A percentile compares a stretch with the other conserved stretches of the same genome.
phyloP scores from a whole-genome alignment of 2,329 filamentous ascomycete species.

The Colletotrichum scovillei region DNA sequence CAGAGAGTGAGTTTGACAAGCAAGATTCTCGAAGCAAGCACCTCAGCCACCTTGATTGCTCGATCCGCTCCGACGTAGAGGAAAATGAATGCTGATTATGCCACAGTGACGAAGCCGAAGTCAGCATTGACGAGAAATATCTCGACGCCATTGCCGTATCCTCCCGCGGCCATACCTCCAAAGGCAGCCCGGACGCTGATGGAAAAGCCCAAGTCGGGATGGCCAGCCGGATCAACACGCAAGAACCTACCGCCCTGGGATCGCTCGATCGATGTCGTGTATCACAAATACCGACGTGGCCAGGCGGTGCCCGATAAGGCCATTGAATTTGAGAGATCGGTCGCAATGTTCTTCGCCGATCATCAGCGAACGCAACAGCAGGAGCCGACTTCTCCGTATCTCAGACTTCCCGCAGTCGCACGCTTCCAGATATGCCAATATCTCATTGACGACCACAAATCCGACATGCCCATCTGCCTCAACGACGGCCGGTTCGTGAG shows the following conservation, averaged over 20 bases:
- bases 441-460: slow-evolving; percentile 35
- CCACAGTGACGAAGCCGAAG: slow-evolving; percentile 3
- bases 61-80: neutral
- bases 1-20: neutral
- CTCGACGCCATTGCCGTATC: slow-evolving; percentile 48
- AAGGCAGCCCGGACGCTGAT: slow-evolving; percentile 25
- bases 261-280: slow-evolving; percentile 49
- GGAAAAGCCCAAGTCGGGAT: slow-evolving; percentile 39
- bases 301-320: slow-evolving; percentile 1
- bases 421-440: slow-evolving; percentile 43
- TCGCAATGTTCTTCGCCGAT: slow-evolving; percentile 40
- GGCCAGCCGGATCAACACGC: slow-evolving; percentile 40
- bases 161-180: slow-evolving; percentile 41
- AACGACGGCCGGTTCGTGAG: slow-evolving; percentile 41
- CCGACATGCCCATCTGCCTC: slow-evolving; percentile 43
- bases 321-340: slow-evolving; percentile 34
- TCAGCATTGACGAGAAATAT: slow-evolving; percentile 49
- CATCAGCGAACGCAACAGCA: slow-evolving; percentile 24
- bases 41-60: neutral
- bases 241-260: slow-evolving; percentile 47
- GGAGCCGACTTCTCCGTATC: slow-evolving; percentile 32
- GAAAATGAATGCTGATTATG: neutral
- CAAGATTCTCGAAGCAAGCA: neutral
- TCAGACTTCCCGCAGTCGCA: slow-evolving; percentile 41
- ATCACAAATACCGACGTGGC: slow-evolving; percentile 39